Percentiles rank a stretch among this genome's conserved stretches.
These are phyloP conservation scores for Skeletonema costatum DNA, from an alignment of 108 stramenopile genomes.

Conservation along the genomic window DNA sequence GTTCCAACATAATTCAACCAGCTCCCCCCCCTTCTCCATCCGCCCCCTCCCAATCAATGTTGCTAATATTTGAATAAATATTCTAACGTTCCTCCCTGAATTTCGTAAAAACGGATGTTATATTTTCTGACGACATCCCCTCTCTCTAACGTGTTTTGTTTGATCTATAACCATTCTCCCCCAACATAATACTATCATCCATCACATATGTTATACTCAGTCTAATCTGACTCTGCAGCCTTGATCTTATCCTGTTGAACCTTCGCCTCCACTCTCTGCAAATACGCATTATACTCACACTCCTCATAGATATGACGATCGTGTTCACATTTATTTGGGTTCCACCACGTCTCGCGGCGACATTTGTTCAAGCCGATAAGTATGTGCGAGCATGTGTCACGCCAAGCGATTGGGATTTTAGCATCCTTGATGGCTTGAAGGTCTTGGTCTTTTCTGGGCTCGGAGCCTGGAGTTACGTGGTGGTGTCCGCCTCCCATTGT, in stretches of 20 bases:
- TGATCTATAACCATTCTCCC: too few species aligned
- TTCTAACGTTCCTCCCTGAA: neutral
- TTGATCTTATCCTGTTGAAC: slow-evolving; percentile 50
- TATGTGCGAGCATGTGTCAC: slow-evolving; percentile 95
- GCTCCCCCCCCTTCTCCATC: neutral
- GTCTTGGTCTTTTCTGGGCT: slow-evolving; percentile 78
- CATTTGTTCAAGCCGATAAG: slow-evolving; percentile 89
- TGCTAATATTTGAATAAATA: neutral
- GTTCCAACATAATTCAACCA: neutral
- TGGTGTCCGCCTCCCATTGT: slow-evolving; percentile 52
- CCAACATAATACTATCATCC: neutral
- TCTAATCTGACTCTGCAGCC: neutral
- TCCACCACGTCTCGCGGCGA: slow-evolving; percentile 82
- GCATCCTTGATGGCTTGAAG: slow-evolving; percentile 81
- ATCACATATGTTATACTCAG: neutral
- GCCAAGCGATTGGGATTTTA: slow-evolving; percentile 86
- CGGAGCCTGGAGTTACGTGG: slow-evolving; percentile 70
- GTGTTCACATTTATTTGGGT: slow-evolving; percentile 88
- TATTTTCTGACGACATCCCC: neutral
- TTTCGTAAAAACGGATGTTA: neutral
- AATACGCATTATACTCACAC: slow-evolving; percentile 91
- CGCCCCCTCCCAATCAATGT: neutral
- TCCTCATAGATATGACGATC: slow-evolving; percentile 96
- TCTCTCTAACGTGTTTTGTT: neutral
- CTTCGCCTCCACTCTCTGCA: slow-evolving; percentile 81